phyloP scores from a whole-genome alignment of 208 protist genomes.

The Acanthamoeba divionensis region DNA sequence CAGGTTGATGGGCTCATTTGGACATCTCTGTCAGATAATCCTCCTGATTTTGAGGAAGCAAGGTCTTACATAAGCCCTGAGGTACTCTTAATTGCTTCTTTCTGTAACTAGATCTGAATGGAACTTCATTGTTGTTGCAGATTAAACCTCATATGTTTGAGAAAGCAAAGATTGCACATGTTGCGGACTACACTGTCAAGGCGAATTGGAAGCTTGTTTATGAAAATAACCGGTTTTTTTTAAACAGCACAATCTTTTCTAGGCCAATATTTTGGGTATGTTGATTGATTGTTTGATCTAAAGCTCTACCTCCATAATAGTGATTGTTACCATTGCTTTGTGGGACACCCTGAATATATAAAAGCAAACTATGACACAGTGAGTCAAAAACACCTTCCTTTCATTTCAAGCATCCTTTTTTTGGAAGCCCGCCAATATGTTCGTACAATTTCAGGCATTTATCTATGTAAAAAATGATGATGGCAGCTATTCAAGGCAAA shows the following conservation, averaged over 20 bases:
- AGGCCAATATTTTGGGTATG: not conserved
- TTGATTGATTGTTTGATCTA: not conserved
- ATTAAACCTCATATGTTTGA: not conserved
- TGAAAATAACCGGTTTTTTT: not conserved
- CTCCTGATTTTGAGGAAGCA: not conserved
- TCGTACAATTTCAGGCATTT: no score
- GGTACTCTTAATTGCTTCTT: not conserved
- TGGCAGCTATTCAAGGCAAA: not conserved
- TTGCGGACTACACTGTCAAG: not conserved
- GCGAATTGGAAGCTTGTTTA: slow-evolving; percentile 9
- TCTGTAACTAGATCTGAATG: not conserved
- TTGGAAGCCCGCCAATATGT: no score
- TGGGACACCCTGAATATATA: not conserved
- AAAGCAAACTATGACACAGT: slow-evolving; percentile 7
- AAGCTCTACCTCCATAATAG: not conserved
- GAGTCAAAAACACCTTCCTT: no score
- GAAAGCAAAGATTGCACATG: not conserved
- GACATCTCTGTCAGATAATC: not conserved
- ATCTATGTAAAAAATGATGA: not conserved
- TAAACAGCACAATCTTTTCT: no score
- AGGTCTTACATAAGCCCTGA: not conserved
- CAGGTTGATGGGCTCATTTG: not conserved
- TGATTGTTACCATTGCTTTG: not conserved
- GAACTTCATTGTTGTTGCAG: not conserved
- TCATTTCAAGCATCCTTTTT: no score